phyloP scores from a whole-genome alignment of 2,329 filamentous ascomycete genomes.

The Penicillium occitanis region DNA sequence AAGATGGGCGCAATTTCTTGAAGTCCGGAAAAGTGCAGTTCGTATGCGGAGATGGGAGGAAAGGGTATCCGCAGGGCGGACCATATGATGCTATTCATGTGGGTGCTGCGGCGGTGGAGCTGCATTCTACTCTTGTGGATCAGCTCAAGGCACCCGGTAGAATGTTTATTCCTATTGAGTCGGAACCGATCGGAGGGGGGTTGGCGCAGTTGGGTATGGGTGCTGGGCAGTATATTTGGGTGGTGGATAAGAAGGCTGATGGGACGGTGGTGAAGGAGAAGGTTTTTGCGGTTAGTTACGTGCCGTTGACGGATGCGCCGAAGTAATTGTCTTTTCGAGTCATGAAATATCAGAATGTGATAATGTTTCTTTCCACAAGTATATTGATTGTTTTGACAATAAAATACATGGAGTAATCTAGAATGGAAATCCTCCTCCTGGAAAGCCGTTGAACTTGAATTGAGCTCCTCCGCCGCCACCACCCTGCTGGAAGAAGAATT shows the following conservation, averaged over 20 bases:
- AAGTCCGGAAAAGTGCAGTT: conserved; percentile 67
- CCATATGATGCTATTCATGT: conserved; percentile 94
- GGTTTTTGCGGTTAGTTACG: conserved; percentile 63
- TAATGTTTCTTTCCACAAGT: not conserved
- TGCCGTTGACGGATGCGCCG: conserved; percentile 60
- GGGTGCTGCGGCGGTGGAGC: conserved; percentile 74
- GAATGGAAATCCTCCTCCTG: conserved; percentile 45
- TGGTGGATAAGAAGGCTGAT: conserved; percentile 62
- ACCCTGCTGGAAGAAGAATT: conserved; percentile 64
- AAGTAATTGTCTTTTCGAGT: not conserved
- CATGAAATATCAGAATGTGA: not conserved
- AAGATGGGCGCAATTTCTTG: conserved; percentile 60
- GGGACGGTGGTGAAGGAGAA: conserved; percentile 58
- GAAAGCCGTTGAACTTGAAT: conserved; percentile 49
- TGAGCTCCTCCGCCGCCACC: conserved; percentile 32
- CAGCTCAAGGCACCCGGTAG: conserved; percentile 78
- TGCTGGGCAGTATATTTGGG: conserved; percentile 59
- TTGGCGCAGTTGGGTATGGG: conserved; percentile 25
- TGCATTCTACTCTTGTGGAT: conserved; percentile 70
- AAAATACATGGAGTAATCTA: conserved; percentile 14
- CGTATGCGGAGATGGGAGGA: conserved; percentile 70
- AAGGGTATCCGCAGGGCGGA: conserved; percentile 60
- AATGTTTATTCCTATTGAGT: conserved; percentile 65
- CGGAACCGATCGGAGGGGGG: conserved; percentile 36
- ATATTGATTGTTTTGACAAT: not conserved